These are phyloP conservation scores for Themeda triandra DNA, from an alignment of 176 grass and related monocot species.

Conservation along the genomic window DNA sequence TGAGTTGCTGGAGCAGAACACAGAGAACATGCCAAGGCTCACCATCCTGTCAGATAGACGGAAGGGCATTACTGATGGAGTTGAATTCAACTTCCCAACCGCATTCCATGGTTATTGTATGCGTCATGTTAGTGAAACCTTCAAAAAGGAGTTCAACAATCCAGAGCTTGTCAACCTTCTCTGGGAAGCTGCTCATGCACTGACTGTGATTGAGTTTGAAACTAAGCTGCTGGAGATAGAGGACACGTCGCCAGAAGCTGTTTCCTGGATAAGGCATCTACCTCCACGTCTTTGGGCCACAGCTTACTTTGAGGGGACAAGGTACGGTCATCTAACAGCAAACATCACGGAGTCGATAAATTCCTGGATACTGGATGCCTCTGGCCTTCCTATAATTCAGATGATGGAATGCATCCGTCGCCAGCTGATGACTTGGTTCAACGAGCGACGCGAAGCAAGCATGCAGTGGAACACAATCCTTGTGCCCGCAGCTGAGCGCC, in stretches of 20 bases:
- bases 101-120: constrained; percentile 97
- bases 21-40: constrained; percentile 94
- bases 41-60: constrained; percentile 87
- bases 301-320: constrained; percentile 87
- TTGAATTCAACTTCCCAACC: constrained; percentile 96
- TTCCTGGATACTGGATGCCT: constrained; percentile 85
- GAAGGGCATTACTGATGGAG: constrained; percentile 89
- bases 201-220: constrained; percentile 89
- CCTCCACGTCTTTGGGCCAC: constrained; percentile 86
- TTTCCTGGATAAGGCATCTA: constrained; percentile 73
- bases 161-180: constrained; percentile 69
- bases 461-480: constrained; percentile 91
- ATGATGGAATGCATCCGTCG: constrained; percentile 93
- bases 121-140: constrained; percentile 83
- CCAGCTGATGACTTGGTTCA: constrained; percentile 97
- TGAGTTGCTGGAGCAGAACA: constrained; percentile 85
- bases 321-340: constrained; percentile 86
- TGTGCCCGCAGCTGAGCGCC: constrained; percentile 60
- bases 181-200: constrained; percentile 90
- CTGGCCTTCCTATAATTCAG: constrained; percentile 85
- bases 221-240: constrained; percentile 92
- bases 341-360: constrained; percentile 70
- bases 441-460: constrained; percentile 83
- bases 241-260: constrained; percentile 83
- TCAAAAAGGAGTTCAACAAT: constrained; percentile 89